These are phyloP conservation scores for Blakeslea trispora DNA, from an alignment of 371 early-diverging fungal species.

Conservation along the genomic window DNA sequence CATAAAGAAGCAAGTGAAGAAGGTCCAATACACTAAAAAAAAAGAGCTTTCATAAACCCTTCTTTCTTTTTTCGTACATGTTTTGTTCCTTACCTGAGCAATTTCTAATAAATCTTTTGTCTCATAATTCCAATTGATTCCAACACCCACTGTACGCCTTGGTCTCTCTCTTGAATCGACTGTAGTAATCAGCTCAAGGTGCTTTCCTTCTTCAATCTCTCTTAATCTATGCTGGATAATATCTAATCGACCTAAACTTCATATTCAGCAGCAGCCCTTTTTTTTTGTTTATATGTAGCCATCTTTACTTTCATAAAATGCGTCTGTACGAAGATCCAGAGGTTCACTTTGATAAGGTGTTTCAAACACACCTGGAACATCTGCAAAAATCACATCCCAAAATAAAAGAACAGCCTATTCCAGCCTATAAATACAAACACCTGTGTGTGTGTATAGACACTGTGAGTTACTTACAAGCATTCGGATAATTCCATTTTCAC, in stretches of 20 bases:
- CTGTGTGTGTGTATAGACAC: too few relatives aligned
- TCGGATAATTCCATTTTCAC: slow-evolving; percentile 65
- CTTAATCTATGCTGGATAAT: slow-evolving; percentile 59
- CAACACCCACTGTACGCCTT: slow-evolving; percentile 53
- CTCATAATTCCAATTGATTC: slow-evolving; percentile 66
- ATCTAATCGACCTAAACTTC: slow-evolving; percentile 44
- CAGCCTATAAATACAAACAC: not conserved
- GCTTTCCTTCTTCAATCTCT: slow-evolving; percentile 44
- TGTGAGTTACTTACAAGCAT: slow-evolving; percentile 36
- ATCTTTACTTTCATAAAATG: slow-evolving; percentile 67
- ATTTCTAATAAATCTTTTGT: slow-evolving; percentile 53
- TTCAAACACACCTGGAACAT: slow-evolving; percentile 74
- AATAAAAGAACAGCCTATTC: slow-evolving; percentile 61
- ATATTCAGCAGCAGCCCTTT: not conserved
- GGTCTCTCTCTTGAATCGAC: slow-evolving; percentile 54
- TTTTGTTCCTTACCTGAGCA: slow-evolving; percentile 61
- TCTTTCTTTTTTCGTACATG: slow-evolving; percentile 3
- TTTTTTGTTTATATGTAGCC: not conserved
- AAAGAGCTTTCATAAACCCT: not conserved
- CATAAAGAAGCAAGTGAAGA: slow-evolving; percentile 57
- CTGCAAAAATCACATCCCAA: slow-evolving; percentile 74
- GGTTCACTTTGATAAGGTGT: slow-evolving; percentile 75
- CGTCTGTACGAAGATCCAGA: slow-evolving; percentile 67
- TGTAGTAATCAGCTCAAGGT: slow-evolving; percentile 38
- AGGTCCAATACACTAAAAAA: slow-evolving; percentile 60